These are phyloP conservation scores for Euphorbia corollata DNA, from an alignment of 441 rosid species.

Conservation along the genomic window DNA sequence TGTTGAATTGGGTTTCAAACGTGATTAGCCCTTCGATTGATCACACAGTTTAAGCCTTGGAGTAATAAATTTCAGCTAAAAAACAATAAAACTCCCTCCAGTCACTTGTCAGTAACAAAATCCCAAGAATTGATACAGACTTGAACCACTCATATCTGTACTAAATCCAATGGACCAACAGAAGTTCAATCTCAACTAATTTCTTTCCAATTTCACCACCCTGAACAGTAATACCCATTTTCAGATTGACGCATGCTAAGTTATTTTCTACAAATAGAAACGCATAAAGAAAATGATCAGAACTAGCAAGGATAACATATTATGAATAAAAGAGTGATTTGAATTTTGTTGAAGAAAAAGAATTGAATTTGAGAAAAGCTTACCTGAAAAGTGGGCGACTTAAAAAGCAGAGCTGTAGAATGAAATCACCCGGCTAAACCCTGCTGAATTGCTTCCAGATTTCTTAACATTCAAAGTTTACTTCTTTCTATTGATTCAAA, in stretches of 20 bases:
- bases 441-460: not conserved
- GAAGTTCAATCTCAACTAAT: not conserved
- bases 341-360: not conserved
- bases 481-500: no score
- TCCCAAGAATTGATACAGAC: no score
- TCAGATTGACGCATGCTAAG: not conserved
- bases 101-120: not conserved
- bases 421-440: not conserved
- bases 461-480: not conserved
- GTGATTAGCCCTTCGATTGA: not conserved
- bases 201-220: not conserved
- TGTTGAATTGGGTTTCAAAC: not conserved
- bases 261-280: not conserved
- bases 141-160: not conserved
- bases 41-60: not conserved
- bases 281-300: not conserved
- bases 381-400: not conserved
- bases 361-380: not conserved
- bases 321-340: not conserved
- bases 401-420: not conserved
- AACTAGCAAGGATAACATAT: not conserved
- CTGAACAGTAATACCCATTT: not conserved
- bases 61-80: not conserved
- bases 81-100: not conserved
- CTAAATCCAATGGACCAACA: not conserved